phyloP scores from a whole-genome alignment of 495 filamentous ascomycete genomes.

The Neurospora sp. region DNA sequence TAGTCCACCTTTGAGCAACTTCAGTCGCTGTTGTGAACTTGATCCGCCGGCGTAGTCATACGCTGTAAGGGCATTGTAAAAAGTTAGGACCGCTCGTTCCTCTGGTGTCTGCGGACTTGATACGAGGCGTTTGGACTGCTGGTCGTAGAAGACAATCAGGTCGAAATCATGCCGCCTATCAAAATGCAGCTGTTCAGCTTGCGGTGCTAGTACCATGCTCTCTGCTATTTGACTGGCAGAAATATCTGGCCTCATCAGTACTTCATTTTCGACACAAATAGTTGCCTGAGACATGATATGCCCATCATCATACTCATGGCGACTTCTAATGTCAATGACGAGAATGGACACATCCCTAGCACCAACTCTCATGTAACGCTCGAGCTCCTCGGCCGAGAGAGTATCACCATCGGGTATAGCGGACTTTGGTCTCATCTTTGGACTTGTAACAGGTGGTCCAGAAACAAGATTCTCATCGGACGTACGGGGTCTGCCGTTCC shows the following conservation, averaged over 20 bases:
- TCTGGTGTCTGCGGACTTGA: constrained; percentile 32
- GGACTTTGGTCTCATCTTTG: constrained; percentile 16
- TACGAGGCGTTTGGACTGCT: constrained; percentile 42
- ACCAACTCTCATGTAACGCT: constrained; percentile 45
- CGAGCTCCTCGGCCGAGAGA: constrained; percentile 56
- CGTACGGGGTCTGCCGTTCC: constrained; percentile 7
- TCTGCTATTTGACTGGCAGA: constrained; percentile 81
- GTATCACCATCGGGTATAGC: constrained; percentile 48
- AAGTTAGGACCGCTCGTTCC: constrained; percentile 51
- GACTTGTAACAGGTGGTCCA: constrained; percentile 10
- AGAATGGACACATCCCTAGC: constrained; percentile 50
- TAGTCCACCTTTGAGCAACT: constrained; percentile 71
- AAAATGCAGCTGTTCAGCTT: constrained; percentile 61
- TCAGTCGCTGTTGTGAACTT: constrained; percentile 49
- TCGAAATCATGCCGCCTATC: constrained; percentile 71
- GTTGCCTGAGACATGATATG: constrained; percentile 75
- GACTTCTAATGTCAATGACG: constrained; percentile 74
- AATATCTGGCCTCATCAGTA: constrained; percentile 56
- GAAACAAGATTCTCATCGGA: constrained; percentile 23
- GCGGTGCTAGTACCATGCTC: constrained; percentile 68
- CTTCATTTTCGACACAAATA: constrained; percentile 86
- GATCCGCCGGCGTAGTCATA: constrained; percentile 60
- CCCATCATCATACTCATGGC: constrained; percentile 74
- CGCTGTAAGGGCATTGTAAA: constrained; percentile 71
- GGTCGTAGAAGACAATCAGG: constrained; percentile 84